Evolutionary conservation across 208 protist genomes (phyloP), one percentile per base, ranked within the genome.

Genomic region (Trypanosoma theileri): DNA sequence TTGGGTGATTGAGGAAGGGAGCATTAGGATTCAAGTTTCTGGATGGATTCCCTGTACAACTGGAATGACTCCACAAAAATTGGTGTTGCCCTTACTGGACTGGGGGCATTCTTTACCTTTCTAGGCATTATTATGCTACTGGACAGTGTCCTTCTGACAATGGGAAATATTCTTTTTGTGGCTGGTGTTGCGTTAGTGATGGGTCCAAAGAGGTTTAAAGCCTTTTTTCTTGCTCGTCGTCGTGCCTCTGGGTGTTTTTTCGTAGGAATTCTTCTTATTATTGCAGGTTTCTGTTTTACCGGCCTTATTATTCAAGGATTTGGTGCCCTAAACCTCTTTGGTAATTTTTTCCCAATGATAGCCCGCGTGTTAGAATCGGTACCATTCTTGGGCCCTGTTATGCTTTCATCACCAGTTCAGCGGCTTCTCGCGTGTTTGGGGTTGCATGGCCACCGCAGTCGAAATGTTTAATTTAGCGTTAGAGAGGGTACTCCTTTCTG

Each of bases 81-180:
- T 60, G 92, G 92, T 7, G 88, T 97, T 19, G 84, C 78, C 4
- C 77, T 95, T 22, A 95, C 92, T 0, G 86, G 79, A 8, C 77
- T 97, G 11, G 92, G 92, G 7, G 76, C 88, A 22, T 87, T 95
- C 60, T 95, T 97, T 64, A 87, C 73, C 6, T 71, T 85, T 26
- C 68, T 97, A 45, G 92, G 92, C 13, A 59, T 95, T 9, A 64
- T 95, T 12, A 81, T 95, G 80, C 48, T 97, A 6, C 75, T 95
- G 16, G 92, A 97, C 59, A 89, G 83, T 61, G 86, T 81, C 17
- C 71, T 97, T 19, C 69, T 97, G 22, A 97, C 92, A 28, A 94
- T 97, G 86, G 92, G 92, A 24, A 97, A 97, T 67, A 66, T 97
- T 19, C 79, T 97, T 14, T 97, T 97, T 66, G 77, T 97, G 3